Base-by-base conservation (phyloP, 768 basidiomycete genomes). In the Nidula microcarpa region DNA sequence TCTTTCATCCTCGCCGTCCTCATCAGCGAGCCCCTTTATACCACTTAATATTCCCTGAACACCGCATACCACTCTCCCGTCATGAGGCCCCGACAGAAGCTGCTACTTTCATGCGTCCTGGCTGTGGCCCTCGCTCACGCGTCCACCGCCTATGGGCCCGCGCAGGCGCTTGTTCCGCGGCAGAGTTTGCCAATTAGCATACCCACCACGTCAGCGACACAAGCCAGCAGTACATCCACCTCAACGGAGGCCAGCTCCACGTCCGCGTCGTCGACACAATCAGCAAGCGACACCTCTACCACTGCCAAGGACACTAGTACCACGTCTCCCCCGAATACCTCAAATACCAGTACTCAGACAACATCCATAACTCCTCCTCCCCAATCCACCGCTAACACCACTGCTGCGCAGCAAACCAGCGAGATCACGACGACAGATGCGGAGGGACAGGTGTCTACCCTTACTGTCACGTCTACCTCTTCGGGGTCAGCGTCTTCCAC, bases 61-160 rank as follows among this genome's bases (percentile, higher is more conserved):
- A 4, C 23, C 23, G 23, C 4, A 23, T 23, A 23, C 23, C 23
- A 23, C 23, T 23, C 23, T 1, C 23, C 23, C 23, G 4, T 23
- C 44, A 67, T 66, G 68, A 70, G 62, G 55, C 37, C 60, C 47
- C 49, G 57, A n/a, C 56, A 43, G 33, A 57, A 63, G 6, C 61
- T 66, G 49, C 51, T 68, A 23, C n/a, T 65, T 32, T 59, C 67
- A 45, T 65, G 65, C 51, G 43, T 66, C 45, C 61, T 68, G 33
- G 55, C 61, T 18, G 58, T 64, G 30, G 60, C 61, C 33, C 46
- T 58, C 14, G 55, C 54, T 33, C 60, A 62, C 41, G 23, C 57
- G 32, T 60, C 55, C 18, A 64, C 65, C 41, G 50, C 55, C 52
- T 57, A 60, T 41, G 39, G 18, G 10, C 10, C 18, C 44, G 3